Evolutionary conservation across 208 protist species (phyloP).

Genomic region (Acanthamoeba triangularis): DNA sequence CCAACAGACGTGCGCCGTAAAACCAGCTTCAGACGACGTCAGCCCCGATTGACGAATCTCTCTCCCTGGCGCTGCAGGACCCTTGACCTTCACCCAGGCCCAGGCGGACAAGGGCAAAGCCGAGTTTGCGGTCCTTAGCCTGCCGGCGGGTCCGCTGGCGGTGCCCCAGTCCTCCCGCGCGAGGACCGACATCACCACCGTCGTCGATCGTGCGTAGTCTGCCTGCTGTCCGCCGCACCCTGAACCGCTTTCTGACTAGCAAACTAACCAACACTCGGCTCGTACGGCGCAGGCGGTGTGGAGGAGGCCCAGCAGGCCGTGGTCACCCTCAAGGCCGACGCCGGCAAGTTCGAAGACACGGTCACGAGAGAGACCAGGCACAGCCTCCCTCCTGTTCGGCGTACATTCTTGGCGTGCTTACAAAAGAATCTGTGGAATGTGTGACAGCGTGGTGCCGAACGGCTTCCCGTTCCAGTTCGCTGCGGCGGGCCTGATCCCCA

Average conservation of each 20-base stretch:
- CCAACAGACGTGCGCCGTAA: too few relatives aligned
- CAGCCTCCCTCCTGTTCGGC: background rate
- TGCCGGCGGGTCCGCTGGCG: background rate
- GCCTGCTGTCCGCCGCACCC: too few relatives aligned
- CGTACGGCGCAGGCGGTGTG: background rate
- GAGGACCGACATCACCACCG: background rate
- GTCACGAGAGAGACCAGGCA: conserved; percentile 2
- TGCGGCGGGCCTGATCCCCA: conserved; percentile 2
- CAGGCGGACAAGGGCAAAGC: background rate
- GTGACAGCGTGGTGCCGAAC: background rate
- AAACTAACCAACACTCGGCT: background rate
- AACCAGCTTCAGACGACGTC: too few relatives aligned
- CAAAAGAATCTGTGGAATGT: background rate
- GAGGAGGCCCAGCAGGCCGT: background rate
- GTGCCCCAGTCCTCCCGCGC: conserved; percentile 5
- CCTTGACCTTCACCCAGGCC: background rate
- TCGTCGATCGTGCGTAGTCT: background rate
- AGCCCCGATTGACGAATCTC: background rate
- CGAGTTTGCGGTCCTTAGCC: background rate
- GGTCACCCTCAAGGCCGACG: conserved; percentile 47
- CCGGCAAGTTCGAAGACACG: background rate
- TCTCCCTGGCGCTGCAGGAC: background rate
- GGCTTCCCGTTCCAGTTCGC: conserved; percentile 54
- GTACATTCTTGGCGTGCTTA: too few relatives aligned
- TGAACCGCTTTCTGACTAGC: background rate